A percentile compares a stretch with the other conserved stretches of the same genome.
Conservation (phyloP, 306 rosid species). For the Arachis stenosperma region DNA sequence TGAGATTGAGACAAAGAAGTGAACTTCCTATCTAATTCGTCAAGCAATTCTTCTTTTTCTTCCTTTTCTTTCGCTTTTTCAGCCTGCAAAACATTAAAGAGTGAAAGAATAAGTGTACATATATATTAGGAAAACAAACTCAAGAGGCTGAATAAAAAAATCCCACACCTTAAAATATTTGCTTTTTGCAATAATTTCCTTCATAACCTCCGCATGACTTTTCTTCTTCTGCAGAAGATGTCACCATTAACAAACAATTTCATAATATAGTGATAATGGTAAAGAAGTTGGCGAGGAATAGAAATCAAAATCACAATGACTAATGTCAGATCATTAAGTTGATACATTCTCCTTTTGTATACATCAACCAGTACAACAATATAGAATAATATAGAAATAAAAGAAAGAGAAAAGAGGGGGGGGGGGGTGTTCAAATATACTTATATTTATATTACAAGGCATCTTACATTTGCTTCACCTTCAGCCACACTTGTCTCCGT, state of each 20-base stretch:
- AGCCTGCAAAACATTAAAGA: constrained; percentile 60
- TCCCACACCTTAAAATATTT: constrained; percentile 70
- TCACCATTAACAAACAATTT: constrained; percentile 31
- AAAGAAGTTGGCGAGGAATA: background rate
- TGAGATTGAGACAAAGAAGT: constrained; percentile 61
- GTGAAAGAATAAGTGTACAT: constrained; percentile 17
- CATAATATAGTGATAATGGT: constrained; percentile 1
- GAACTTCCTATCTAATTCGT: constrained; percentile 75
- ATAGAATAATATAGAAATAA: background rate
- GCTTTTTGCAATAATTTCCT: constrained; percentile 81
- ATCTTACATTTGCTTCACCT: constrained; percentile 69
- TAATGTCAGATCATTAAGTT: background rate
- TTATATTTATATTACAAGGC: constrained; percentile 8
- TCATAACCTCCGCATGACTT: constrained; percentile 88
- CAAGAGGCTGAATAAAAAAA: constrained; percentile 16
- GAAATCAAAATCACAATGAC: constrained; percentile 10
- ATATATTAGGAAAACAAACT: constrained; percentile 25
- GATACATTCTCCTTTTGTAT: background rate
- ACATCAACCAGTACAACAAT: background rate
- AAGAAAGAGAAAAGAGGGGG: background rate
- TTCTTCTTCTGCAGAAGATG: constrained; percentile 67
- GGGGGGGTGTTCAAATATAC: background rate
- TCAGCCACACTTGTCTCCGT: constrained; percentile 41
- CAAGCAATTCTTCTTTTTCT: constrained; percentile 71
- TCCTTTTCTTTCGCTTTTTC: constrained; percentile 88